Percentiles rank a stretch among this genome's conserved stretches.
Evolutionary conservation across 2,329 filamentous ascomycete genomes (phyloP).

Genomic region (Knufia fluminis): DNA sequence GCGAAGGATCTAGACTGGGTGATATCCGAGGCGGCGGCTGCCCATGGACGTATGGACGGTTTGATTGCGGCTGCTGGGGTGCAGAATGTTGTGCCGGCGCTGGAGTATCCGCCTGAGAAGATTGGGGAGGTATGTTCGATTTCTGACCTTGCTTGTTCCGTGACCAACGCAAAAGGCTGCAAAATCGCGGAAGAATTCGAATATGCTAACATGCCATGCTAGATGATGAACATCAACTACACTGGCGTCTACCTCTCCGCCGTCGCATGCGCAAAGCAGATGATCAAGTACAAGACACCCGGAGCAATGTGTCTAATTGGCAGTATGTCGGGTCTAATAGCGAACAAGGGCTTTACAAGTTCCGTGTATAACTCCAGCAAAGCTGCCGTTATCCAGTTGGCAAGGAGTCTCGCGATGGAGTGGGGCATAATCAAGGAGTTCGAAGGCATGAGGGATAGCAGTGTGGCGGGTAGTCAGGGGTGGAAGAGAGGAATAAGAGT

Average conservation of each 20-base stretch:
- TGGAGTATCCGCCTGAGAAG: constrained; percentile 63
- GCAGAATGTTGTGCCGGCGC: constrained; percentile 72
- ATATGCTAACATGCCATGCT: constrained; percentile 17
- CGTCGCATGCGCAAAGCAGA: constrained; percentile 54
- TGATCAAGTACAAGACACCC: constrained; percentile 49
- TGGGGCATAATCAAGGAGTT: constrained; percentile 33
- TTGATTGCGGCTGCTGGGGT: constrained; percentile 63
- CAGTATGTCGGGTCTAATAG: constrained; percentile 53
- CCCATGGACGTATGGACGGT: constrained; percentile 67
- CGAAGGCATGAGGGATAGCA: constrained; percentile 2
- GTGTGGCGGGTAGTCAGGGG: background rate
- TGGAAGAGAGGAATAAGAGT: constrained; percentile 35
- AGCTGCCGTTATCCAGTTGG: constrained; percentile 39
- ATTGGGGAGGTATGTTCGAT: constrained; percentile 3
- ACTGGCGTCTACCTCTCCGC: constrained; percentile 56
- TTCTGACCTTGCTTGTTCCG: no score
- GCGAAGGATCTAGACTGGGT: constrained; percentile 57
- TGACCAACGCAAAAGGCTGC: no score
- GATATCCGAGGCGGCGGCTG: constrained; percentile 58
- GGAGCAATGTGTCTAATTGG: constrained; percentile 56
- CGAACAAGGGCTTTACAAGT: constrained; percentile 45
- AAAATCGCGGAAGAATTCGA: no score
- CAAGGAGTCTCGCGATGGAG: constrained; percentile 39
- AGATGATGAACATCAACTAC: constrained; percentile 54
- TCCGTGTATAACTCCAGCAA: constrained; percentile 43